Percentiles rank a stretch among this genome's conserved stretches.
phyloP scores from a whole-genome alignment of 441 rosid species.

The Erodium chrysanthum region DNA sequence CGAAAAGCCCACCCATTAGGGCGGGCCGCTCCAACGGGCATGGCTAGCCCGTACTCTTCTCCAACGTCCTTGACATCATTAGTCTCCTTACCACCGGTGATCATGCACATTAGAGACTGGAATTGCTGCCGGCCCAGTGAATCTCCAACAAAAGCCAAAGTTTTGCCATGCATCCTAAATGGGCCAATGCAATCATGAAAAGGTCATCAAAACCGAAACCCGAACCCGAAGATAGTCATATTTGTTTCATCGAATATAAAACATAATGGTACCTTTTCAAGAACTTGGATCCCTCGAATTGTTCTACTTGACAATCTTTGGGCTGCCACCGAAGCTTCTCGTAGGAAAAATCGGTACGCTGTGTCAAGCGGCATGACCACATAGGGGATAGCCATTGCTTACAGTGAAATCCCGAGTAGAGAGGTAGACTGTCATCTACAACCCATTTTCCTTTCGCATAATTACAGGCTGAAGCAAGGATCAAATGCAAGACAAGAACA shows the following conservation, averaged over 20 bases:
- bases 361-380: slow-evolving; percentile 1
- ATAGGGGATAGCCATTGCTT: background rate
- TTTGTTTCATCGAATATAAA: background rate
- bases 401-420: background rate
- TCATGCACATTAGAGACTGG: slow-evolving; percentile 41
- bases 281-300: slow-evolving; percentile 20
- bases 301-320: slow-evolving; percentile 21
- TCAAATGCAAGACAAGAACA: background rate
- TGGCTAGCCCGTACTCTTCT: slow-evolving; percentile 1
- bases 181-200: background rate
- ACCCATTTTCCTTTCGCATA: slow-evolving; percentile 12
- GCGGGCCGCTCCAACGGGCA: slow-evolving; percentile 22
- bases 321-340: slow-evolving; percentile 25
- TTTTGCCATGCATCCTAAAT: slow-evolving; percentile 27
- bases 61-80: slow-evolving; percentile 10
- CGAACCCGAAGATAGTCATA: background rate
- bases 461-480: slow-evolving; percentile 13
- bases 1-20: slow-evolving; percentile 36
- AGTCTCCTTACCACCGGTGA: slow-evolving; percentile 27
- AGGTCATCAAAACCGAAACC: background rate
- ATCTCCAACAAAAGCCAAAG: slow-evolving; percentile 37
- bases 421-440: background rate
- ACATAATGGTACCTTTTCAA: slow-evolving; percentile 17
- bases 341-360: slow-evolving; percentile 22
- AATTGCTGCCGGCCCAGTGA: slow-evolving; percentile 37